Evolutionary conservation across 331 rosid species (phyloP), one percentile per base, ranked within the genome.

Genomic region (Malus hybrid): DNA sequence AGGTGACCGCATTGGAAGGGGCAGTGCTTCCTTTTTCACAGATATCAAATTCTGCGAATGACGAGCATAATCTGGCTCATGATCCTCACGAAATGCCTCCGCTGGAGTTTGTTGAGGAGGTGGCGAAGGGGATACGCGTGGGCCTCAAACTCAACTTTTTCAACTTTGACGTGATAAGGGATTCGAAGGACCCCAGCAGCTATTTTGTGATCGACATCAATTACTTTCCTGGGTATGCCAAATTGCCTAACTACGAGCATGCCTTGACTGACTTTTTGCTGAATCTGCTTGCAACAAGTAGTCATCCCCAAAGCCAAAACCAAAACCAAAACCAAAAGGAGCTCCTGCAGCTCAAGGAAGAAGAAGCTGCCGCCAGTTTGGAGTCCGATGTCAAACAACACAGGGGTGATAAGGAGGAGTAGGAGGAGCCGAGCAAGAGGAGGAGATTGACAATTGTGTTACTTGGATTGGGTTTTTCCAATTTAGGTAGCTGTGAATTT

Each of bases 201-300:
- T 89, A 89, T 28, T 73, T 63, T 19, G 88, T 89, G 1, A 83
- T 91, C 68, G 97, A 91, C 78, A 85, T 91, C 83, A 91, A 91
- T 74, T 91, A 91, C 84, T 88, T 89, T 72, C 96, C 96, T 1
- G 96, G 97, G 24, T 91, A 78, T 13, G 80, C 72, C 32, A 84
- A 84, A 55, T 20, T 84, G 36, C 85, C 84, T 2, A 22, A 13
- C 22, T 84, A 56, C 24, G 82, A 80, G 50, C 56, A 11, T 2
- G 28, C 78, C 32, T 14, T 84, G 39, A 78, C 82, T 1, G 75
- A 77, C 60, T 84, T 80, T 53, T 66, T 84, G 29, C 22, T 60
- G 66, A 64, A 18, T 24, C 10, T 77, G 71, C 42, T 68, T 34
- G 2, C 10, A 12, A 24, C 63, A 42, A 42, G 46, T 42, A 10